Evolutionary conservation across 768 basidiomycete species (phyloP), one percentile per base, ranked within the genome.

Genomic region (Cantharellus anzutake): DNA sequence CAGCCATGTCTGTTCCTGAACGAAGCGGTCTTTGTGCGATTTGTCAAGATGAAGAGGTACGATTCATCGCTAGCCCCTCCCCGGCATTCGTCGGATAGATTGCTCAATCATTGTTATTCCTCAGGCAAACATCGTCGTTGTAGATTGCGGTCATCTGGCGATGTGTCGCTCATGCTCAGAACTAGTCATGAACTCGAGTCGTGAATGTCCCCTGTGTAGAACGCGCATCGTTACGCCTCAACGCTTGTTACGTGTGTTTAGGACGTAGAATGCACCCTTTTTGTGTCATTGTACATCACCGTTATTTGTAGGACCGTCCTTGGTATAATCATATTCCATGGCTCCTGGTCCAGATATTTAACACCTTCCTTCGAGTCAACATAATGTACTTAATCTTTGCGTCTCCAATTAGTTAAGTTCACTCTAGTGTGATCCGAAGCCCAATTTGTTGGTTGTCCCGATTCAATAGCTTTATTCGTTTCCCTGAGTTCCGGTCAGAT

Each of bases 91-190:
- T 29, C 20, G 20, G 20, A 29, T 29, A 29, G 20, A 29, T 29
- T 29, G 20, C 7, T 11, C 38, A 55, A 11, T 55, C 11, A 55
- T 11, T 7, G 11, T 7, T 7, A 11, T 55, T 55, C 7, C 35
- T 11, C 38, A 55, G 63, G 91, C 92, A 0, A 91, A 86, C 64
- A 86, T 96, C 60, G 92, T 90, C 2, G 81, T 91, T 59, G 85
- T 94, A 7, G 92, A 96, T 70, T 96, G 92, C 78, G 92, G 92
- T n/a, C 86, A 90, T 68, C 74, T 91, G 41, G 78, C 82, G 3
- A 78, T 90, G 80, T 90, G 88, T 63, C 76, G 82, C 64, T 71
- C 66, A 11, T 89, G 88, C 67, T 84, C 88, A 4, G 87, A 90
- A 42, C 73, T 86, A 37, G 73, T 91, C 65, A 83, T 90, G 81